Base-by-base conservation (phyloP, 2,329 filamentous ascomycete genomes). In the Pseudopyrenochaeta lycopersici region DNA sequence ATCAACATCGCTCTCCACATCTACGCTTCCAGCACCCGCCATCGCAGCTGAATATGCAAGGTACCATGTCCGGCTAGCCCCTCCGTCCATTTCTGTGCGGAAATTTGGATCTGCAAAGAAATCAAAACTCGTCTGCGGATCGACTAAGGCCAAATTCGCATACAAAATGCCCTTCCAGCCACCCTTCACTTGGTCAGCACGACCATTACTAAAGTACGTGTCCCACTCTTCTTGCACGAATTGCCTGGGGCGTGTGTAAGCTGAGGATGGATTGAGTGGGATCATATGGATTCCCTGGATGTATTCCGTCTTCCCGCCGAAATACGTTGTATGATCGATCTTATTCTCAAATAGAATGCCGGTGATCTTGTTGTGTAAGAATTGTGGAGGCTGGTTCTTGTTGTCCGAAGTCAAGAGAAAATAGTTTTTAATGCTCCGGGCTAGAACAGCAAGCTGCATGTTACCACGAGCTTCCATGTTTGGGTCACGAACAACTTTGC, bases 311-410 rank as follows among this genome's bases (percentile, higher is more conserved):
- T 73, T 72, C 9, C 49, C 76, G 35, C 92, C 92, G 69, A 99
- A 99, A 77, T 93, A 98, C 0, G 95, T 77, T 3, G 90, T 90
- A 76, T 98, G 93, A 74, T 99, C 92, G 52, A 93, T 84, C 77
- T 99, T 99, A 80, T 98, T 98, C 78, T 98, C 95, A 67, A 98
- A 98, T 11, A 97, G 74, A 4, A 88, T 88, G 7, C 85, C 85
- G 2, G 85, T 84, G 2, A 84, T 85, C 76, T 91, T 93, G 81
- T 98, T 99, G 42, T 82, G 86, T 58, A 93, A 88, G 70, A 97
- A 97, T 7, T 88, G 80, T 2, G 82, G 68, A 0, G 95, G 95
- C 70, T 97, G 86, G 40, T 88, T 84, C 23, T 77, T 82, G 75
- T 97, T 97, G 75, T 85, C 79, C 27, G 76, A 81, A 11, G 84